Evolutionary conservation across 345 rosid genomes (phyloP).

Genomic region (Iberis pinnata): DNA sequence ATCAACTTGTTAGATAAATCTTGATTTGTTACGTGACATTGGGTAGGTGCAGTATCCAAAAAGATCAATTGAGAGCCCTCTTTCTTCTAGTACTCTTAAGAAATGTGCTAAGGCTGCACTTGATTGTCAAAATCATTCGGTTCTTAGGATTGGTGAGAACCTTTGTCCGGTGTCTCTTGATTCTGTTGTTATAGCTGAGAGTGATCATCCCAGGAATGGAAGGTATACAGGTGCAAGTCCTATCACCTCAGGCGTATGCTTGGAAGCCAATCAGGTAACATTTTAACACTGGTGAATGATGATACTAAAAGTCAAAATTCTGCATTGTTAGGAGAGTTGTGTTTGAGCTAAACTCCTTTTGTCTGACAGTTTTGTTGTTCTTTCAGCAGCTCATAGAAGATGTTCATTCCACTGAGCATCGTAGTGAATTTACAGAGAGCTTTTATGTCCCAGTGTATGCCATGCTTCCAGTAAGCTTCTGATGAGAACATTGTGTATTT

Average conservation of each 20-base stretch:
- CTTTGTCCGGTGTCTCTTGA: constrained; percentile 80
- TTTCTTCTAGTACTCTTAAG: constrained; percentile 50
- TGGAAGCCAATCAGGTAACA: constrained; percentile 81
- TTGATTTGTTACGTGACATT: constrained; percentile 4
- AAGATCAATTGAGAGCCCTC: constrained; percentile 59
- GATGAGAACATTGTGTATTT: constrained; percentile 11
- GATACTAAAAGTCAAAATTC: neutral
- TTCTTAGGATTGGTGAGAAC: constrained; percentile 63
- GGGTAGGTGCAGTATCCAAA: constrained; percentile 43
- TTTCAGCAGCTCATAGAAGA: constrained; percentile 90
- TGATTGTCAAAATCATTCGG: constrained; percentile 50
- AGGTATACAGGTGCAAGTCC: constrained; percentile 54
- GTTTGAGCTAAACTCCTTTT: neutral
- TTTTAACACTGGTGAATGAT: constrained; percentile 1
- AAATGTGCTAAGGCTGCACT: constrained; percentile 39
- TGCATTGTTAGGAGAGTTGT: neutral
- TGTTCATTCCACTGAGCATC: constrained; percentile 53
- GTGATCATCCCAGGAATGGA: constrained; percentile 49
- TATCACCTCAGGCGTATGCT: constrained; percentile 67
- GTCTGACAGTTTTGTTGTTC: constrained; percentile 1
- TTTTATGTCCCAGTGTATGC: constrained; percentile 71
- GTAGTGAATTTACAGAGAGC: constrained; percentile 44
- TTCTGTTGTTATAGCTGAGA: constrained; percentile 74
- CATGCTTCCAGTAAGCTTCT: constrained; percentile 65
- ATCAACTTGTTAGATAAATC: neutral